These are phyloP conservation scores for Plicaturopsis crispa DNA, from an alignment of 768 basidiomycete species.

Conservation along the genomic window DNA sequence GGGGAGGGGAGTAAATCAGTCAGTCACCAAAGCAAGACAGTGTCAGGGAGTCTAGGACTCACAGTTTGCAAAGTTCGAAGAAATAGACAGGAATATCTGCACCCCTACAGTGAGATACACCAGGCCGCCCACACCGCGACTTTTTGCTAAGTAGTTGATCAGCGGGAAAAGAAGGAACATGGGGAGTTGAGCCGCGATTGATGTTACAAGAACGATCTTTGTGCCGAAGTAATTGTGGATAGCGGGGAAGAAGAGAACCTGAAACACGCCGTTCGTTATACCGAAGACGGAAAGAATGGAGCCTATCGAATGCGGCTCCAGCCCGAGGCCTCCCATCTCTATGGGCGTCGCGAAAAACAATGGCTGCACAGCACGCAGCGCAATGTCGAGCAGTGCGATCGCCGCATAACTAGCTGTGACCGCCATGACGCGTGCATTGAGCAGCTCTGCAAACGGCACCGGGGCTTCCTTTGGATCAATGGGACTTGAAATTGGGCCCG, in stretches of 20 bases:
- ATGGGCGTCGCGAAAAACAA: constrained; percentile 24
- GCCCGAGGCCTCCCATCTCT: constrained; percentile 19
- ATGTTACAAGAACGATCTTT: constrained; percentile 47
- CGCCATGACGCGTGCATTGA: constrained; percentile 48
- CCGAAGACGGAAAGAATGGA: constrained; percentile 17
- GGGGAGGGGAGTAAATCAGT: too few species aligned
- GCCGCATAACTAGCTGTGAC: constrained; percentile 58
- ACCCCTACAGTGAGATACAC: too few species aligned
- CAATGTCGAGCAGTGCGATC: constrained; percentile 60
- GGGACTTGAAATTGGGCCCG: too few species aligned
- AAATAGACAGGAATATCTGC: too few species aligned
- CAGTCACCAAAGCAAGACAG: too few species aligned
- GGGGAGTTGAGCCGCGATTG: constrained; percentile 43
- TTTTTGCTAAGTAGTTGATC: constrained; percentile 46
- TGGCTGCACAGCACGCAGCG: constrained; percentile 35
- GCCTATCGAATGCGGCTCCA: constrained; percentile 22
- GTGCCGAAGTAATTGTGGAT: constrained; percentile 58
- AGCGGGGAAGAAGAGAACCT: constrained; percentile 59
- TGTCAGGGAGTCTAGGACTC: too few species aligned
- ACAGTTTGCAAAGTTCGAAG: too few species aligned
- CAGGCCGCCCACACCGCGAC: constrained; percentile 41
- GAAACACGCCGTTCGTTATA: constrained; percentile 39
- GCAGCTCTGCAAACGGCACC: constrained; percentile 40
- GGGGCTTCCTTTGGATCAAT: constrained; percentile 16
- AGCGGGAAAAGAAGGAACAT: constrained; percentile 51